phyloP scores from a whole-genome alignment of 495 filamentous ascomycete genomes.

The Hypomontagnella submonticulosa region DNA sequence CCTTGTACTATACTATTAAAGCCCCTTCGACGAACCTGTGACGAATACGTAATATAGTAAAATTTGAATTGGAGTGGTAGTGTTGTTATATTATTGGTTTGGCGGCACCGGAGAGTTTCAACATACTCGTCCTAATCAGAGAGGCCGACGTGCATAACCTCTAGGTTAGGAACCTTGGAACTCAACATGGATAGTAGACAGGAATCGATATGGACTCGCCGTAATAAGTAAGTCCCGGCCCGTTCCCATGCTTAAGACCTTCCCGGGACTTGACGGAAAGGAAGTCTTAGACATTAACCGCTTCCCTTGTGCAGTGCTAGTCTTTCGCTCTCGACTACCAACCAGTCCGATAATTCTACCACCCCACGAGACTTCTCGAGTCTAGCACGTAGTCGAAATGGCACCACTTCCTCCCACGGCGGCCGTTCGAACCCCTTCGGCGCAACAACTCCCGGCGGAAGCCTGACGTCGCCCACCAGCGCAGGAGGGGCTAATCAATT shows the following conservation, averaged over 20 bases:
- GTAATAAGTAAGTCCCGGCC: slow-evolving; percentile 79
- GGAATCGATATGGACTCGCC: slow-evolving; percentile 82
- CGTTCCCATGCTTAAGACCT: background rate
- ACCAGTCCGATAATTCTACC: slow-evolving; percentile 70
- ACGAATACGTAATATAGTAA: slow-evolving; percentile 8
- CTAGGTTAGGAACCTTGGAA: slow-evolving; percentile 25
- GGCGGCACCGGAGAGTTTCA: slow-evolving; percentile 37
- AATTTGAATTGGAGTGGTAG: slow-evolving; percentile 21
- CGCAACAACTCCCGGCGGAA: slow-evolving; percentile 75
- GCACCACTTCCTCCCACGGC: slow-evolving; percentile 79
- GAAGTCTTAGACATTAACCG: slow-evolving; percentile 20
- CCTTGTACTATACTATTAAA: slow-evolving; percentile 13
- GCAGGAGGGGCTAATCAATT: slow-evolving; percentile 91
- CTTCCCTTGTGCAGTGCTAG: slow-evolving; percentile 70
- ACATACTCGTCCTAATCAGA: slow-evolving; percentile 39
- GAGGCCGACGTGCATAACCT: slow-evolving; percentile 19
- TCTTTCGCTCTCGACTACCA: slow-evolving; percentile 84
- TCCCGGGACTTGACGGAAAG: background rate
- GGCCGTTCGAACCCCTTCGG: slow-evolving; percentile 89
- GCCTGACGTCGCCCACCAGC: slow-evolving; percentile 83
- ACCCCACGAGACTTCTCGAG: slow-evolving; percentile 66
- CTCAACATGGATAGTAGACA: slow-evolving; percentile 57
- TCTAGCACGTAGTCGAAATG: slow-evolving; percentile 50
- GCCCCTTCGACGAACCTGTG: background rate
- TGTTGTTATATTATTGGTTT: background rate